These are phyloP conservation scores for Aspergillus campestris DNA, from an alignment of 495 filamentous ascomycete genomes.

Conservation along the genomic window DNA sequence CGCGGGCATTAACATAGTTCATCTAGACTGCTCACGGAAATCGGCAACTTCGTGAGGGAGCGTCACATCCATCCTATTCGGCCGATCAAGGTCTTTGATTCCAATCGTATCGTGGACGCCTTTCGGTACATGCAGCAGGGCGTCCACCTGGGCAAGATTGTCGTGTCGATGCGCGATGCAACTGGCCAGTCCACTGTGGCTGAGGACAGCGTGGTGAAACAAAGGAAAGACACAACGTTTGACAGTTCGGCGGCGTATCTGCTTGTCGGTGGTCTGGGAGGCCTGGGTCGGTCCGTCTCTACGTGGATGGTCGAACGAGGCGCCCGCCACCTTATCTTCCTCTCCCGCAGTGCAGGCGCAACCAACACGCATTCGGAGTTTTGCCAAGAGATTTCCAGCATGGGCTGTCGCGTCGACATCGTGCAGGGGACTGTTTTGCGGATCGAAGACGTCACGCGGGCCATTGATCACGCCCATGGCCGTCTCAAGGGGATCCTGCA, in stretches of 20 bases:
- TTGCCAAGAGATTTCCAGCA: slow-evolving; percentile 26
- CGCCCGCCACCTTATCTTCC: slow-evolving; percentile 44
- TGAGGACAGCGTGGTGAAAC: neutral
- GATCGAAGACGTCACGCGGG: slow-evolving; percentile 10
- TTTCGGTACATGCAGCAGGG: slow-evolving; percentile 43
- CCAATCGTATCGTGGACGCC: slow-evolving; percentile 33
- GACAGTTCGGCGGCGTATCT: slow-evolving; percentile 22
- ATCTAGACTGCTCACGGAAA: too few relatives aligned
- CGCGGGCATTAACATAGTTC: too few relatives aligned
- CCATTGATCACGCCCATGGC: slow-evolving; percentile 1
- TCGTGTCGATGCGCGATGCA: slow-evolving; percentile 15
- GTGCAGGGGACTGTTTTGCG: slow-evolving; percentile 15
- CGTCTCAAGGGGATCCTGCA: slow-evolving; percentile 30
- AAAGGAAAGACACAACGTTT: too few relatives aligned
- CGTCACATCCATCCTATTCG: slow-evolving; percentile 21
- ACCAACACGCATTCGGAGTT: slow-evolving; percentile 13
- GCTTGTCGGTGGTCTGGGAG: slow-evolving; percentile 44
- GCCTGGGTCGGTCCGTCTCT: slow-evolving; percentile 48
- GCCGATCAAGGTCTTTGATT: slow-evolving; percentile 31
- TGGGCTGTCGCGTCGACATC: slow-evolving; percentile 16
- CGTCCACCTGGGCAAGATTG: slow-evolving; percentile 24
- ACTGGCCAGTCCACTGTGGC: neutral
- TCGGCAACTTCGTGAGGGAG: too few relatives aligned
- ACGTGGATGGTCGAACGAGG: slow-evolving; percentile 51
- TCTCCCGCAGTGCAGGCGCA: slow-evolving; percentile 19